These are phyloP conservation scores for Pythium monospermum DNA, from an alignment of 352 stramenopile species.

Conservation along the genomic window DNA sequence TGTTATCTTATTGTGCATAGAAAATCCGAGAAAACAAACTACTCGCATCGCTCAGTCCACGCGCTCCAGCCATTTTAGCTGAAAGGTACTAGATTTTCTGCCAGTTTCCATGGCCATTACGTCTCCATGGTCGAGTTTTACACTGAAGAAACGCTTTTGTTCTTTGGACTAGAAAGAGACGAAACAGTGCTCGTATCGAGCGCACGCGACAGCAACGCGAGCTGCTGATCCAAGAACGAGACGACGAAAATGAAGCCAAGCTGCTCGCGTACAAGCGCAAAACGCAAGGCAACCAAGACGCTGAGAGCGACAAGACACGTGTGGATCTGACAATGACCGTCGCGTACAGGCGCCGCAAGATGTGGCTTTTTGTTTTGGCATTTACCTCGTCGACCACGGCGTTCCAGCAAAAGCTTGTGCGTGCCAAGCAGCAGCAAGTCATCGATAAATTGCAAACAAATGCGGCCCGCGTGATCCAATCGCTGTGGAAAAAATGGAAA, in stretches of 20 bases:
- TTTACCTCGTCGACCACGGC: conserved; percentile 30
- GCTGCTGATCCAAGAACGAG: conserved; percentile 36
- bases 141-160: too few relatives aligned
- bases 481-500: conserved; percentile 56
- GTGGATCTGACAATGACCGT: conserved; percentile 25
- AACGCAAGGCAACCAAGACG: conserved; percentile 17
- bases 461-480: conserved; percentile 51
- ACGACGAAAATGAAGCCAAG: conserved; percentile 28
- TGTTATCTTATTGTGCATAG: too few relatives aligned
- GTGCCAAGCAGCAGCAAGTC: conserved; percentile 28
- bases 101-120: too few relatives aligned
- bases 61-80: conserved; percentile 11
- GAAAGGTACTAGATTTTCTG: too few relatives aligned
- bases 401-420: conserved; percentile 31
- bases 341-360: conserved; percentile 32
- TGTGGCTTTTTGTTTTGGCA: conserved; percentile 47
- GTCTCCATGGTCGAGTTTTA: too few relatives aligned
- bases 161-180: conserved; percentile 52
- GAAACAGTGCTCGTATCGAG: conserved; percentile 43
- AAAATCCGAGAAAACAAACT: conserved; percentile 65
- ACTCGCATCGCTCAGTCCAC: conserved; percentile 21
- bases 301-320: conserved; percentile 21
- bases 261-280: conserved; percentile 35
- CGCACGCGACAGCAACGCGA: conserved; percentile 38
- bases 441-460: conserved; percentile 30